Percentiles rank a stretch among this genome's conserved stretches.
Evolutionary conservation across 805 yeast species (phyloP).

Genomic region (Yueomyces sp.): DNA sequence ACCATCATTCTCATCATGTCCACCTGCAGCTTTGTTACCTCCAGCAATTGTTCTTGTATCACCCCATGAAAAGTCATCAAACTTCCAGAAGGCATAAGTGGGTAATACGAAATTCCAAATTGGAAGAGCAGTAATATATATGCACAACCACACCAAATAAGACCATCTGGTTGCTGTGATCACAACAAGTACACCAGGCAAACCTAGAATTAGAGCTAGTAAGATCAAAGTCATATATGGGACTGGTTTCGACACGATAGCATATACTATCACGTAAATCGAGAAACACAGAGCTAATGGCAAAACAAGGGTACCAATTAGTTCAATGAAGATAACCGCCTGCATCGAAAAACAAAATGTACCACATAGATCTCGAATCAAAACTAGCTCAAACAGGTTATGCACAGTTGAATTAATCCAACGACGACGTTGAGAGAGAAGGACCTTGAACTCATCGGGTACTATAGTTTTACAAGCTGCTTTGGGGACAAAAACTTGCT

Average conservation of each 20-base stretch:
- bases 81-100: conserved; percentile 81
- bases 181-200: conserved; percentile 73
- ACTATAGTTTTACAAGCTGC: conserved; percentile 88
- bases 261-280: conserved; percentile 57
- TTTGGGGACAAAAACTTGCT: conserved; percentile 74
- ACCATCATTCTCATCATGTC: conserved; percentile 46
- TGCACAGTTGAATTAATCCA: conserved; percentile 96
- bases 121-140: conserved; percentile 75
- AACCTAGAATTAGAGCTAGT: conserved; percentile 67
- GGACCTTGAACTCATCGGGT: conserved; percentile 68
- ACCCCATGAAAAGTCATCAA: conserved; percentile 96
- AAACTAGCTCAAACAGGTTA: conserved; percentile 73
- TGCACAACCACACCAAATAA: conserved; percentile 65
- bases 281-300: conserved; percentile 85
- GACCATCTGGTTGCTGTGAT: conserved; percentile 64
- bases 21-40: conserved; percentile 38
- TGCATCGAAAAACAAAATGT: conserved; percentile 94
- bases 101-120: conserved; percentile 89
- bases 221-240: conserved; percentile 67
- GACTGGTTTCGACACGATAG: conserved; percentile 61
- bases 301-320: conserved; percentile 75
- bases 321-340: conserved; percentile 71
- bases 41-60: conserved; percentile 74
- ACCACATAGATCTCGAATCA: conserved; percentile 83
- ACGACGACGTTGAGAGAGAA: conserved; percentile 86